Evolutionary conservation across 371 early-diverging fungal species (phyloP).

Genomic region (Actinomucor elegans): DNA sequence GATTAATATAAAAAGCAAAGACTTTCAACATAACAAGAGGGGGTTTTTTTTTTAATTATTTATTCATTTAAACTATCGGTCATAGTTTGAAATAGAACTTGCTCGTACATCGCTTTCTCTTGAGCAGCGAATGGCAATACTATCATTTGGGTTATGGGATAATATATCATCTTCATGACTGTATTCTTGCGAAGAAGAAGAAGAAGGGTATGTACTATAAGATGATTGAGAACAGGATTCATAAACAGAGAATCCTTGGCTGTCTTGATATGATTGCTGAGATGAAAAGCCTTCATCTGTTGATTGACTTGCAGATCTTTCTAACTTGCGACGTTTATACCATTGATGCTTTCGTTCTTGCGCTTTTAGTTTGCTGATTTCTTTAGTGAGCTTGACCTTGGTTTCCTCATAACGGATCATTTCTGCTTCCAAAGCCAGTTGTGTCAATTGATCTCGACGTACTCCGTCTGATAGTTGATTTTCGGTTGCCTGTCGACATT

Average conservation of each 20-base stretch:
- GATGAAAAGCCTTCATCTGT: slow-evolving; percentile 17
- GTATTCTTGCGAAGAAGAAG: slow-evolving; percentile 8
- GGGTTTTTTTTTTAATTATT: no score
- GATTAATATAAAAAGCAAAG: no score
- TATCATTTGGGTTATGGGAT: neutral
- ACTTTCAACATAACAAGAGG: neutral
- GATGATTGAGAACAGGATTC: neutral
- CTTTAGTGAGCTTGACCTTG: slow-evolving; percentile 28
- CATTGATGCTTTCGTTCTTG: slow-evolving; percentile 69
- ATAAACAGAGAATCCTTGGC: neutral
- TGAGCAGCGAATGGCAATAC: slow-evolving; percentile 1
- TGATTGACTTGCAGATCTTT: slow-evolving; percentile 13
- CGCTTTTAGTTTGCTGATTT: slow-evolving; percentile 49
- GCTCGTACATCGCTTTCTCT: slow-evolving; percentile 34
- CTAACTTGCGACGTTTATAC: slow-evolving; percentile 57
- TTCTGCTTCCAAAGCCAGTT: slow-evolving; percentile 21
- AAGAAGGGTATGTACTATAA: slow-evolving; percentile 1
- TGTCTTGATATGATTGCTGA: neutral
- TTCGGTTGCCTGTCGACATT: slow-evolving; percentile 11
- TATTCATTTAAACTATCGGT: no score
- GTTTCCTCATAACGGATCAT: slow-evolving; percentile 14
- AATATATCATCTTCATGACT: neutral
- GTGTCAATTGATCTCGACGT: slow-evolving; percentile 12
- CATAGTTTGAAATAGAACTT: no score
- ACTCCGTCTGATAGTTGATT: slow-evolving; percentile 23